These are phyloP conservation scores for Fragaria nilgerrensis DNA, from an alignment of 306 rosid genomes.

Conservation along the genomic window DNA sequence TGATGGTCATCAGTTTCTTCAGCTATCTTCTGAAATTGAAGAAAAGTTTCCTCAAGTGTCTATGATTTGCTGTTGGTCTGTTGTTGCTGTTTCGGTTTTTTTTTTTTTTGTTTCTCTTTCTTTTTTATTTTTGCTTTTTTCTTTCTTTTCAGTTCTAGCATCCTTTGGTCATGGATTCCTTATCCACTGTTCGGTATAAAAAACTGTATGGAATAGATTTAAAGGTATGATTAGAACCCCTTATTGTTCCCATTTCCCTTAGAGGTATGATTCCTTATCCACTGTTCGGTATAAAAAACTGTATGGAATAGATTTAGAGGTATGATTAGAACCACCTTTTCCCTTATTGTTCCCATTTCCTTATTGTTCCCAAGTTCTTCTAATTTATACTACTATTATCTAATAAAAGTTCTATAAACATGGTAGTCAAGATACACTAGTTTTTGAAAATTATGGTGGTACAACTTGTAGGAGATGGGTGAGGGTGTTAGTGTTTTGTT, in stretches of 20 bases:
- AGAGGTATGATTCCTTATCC: background rate
- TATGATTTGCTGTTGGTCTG: background rate
- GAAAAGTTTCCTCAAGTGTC: background rate
- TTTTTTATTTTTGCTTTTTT: background rate
- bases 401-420: background rate
- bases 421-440: background rate
- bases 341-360: background rate
- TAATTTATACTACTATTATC: background rate
- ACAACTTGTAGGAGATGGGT: background rate
- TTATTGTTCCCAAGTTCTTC: background rate
- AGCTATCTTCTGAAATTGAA: background rate
- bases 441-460: background rate
- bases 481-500: background rate
- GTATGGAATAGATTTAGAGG: background rate
- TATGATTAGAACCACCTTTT: background rate
- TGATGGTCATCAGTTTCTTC: background rate
- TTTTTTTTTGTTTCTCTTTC: background rate
- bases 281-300: too few relatives aligned
- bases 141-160: background rate
- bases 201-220: background rate
- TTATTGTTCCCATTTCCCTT: background rate
- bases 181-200: background rate
- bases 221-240: background rate
- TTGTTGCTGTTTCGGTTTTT: background rate
- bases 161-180: background rate